Evolutionary conservation across 2,329 filamentous ascomycete genomes (phyloP), one percentile per base, ranked within the genome.

Genomic region (Aureobasidium zeae): DNA sequence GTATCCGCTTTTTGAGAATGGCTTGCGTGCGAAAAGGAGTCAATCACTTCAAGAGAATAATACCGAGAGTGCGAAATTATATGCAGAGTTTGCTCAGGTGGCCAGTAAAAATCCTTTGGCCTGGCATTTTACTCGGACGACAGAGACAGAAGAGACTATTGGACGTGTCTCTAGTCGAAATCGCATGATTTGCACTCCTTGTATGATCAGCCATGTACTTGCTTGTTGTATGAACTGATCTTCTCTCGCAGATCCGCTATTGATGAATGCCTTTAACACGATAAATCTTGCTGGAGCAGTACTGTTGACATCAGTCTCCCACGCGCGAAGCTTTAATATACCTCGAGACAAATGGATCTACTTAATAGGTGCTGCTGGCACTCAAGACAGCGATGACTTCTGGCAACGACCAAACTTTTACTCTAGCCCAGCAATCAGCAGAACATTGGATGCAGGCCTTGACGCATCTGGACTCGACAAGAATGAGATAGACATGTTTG

Each of bases 201-300:
- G 78, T 81, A 57, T 31, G 25, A 5, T 21, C 17, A 15, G 4
- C 9, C 12, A 15, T 15, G 1, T 5, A 8, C 7, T 3, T 15
- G 1, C 5, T 5, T 10, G 11, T 11, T 25, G 29, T 21, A 34
- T 3, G n/a, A 10, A 19, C 50, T 57, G 48, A 57, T 41, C n/a
- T 33, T 5, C n/a, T n/a, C n/a, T 16, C 1, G 2, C 35, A 82
- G 77, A 83, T 59, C 77, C 78, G 0, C 62, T 83, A 0, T 59
- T 82, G 8, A 82, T 83, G 79, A 83, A 83, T 53, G 79, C 79
- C 0, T 83, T 82, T 61, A 83, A 83, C 51, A 79, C 69, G 2
- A 71, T 83, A 25, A 83, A 83, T 48, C 62, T 83, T 11, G 72
- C 78, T 2, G 74, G 68, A 0, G 76, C 78, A 6, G 70, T 72